Conservation (phyloP, 1,139 yeast genomes). For the Arxiozyma telluris region DNA sequence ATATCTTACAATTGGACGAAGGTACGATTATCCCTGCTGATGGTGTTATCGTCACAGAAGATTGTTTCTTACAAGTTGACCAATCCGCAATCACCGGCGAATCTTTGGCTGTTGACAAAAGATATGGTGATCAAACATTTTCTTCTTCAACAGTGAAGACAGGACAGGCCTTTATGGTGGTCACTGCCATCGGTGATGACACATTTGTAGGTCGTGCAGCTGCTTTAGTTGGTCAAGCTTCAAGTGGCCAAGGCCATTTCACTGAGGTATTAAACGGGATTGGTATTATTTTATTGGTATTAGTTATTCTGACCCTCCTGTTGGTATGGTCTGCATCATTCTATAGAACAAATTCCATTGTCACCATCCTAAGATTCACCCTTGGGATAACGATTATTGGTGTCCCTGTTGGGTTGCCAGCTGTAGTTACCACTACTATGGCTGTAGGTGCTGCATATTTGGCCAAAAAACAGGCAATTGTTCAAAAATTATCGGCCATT, state of each 20-base stretch:
- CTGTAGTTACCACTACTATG: conserved; percentile 97
- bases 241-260: conserved; percentile 89
- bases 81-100: conserved; percentile 98
- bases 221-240: conserved; percentile 88
- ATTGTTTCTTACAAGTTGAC: conserved; percentile 81
- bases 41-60: conserved; percentile 85
- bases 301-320: conserved; percentile 77
- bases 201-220: conserved; percentile 94
- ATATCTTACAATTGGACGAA: conserved; percentile 80
- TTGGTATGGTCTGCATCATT: conserved; percentile 89
- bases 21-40: conserved; percentile 93
- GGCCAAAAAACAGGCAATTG: conserved; percentile 96
- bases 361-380: conserved; percentile 82
- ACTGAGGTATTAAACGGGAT: conserved; percentile 96
- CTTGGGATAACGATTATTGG: conserved; percentile 95
- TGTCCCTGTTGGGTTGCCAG: conserved; percentile 99
- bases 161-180: conserved; percentile 92
- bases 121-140: conserved; percentile 74
- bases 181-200: conserved; percentile 87
- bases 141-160: conserved; percentile 93
- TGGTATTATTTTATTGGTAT: conserved; percentile 82
- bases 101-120: conserved; percentile 90
- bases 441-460: conserved; percentile 99
- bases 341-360: conserved; percentile 85
- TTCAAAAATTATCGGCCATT: conserved; percentile 92